phyloP scores from a whole-genome alignment of 805 yeast genomes.

The Yarrowia deformans region DNA sequence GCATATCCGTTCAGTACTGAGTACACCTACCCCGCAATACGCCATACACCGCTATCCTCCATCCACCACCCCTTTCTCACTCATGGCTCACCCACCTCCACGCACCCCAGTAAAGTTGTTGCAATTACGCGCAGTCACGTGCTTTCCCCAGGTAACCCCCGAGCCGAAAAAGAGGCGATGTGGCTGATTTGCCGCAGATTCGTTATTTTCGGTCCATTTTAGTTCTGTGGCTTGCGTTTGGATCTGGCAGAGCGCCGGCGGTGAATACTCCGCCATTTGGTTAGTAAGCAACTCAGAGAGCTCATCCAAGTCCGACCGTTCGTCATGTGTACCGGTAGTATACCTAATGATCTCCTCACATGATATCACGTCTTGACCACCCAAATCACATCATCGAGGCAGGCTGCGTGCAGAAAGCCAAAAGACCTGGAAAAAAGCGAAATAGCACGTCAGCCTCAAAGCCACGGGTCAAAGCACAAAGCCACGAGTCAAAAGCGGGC shows the following conservation, averaged over 20 bases:
- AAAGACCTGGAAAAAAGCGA: conserved; percentile 11
- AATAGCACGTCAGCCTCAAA: conserved; percentile 13
- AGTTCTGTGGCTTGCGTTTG: conserved; percentile 18
- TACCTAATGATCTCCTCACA: neutral
- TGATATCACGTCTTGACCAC: conserved; percentile 17
- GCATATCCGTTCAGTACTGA: no score
- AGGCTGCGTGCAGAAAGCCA: conserved; percentile 30
- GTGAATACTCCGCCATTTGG: neutral
- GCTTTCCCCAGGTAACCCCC: conserved; percentile 8
- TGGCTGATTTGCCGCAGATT: neutral
- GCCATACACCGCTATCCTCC: no score
- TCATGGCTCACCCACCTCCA: neutral
- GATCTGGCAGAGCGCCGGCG: neutral
- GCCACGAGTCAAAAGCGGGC: conserved; percentile 28
- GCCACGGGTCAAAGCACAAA: conserved; percentile 34
- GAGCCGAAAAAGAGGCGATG: conserved; percentile 26
- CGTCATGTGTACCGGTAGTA: no score
- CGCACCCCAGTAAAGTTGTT: conserved; percentile 1
- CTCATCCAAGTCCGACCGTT: no score
- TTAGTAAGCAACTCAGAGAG: no score
- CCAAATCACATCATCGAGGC: conserved; percentile 37
- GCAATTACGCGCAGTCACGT: conserved; percentile 34
- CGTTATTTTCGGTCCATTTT: neutral
- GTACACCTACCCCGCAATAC: no score
- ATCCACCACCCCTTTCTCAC: neutral